Evolutionary conservation across 495 filamentous ascomycete genomes (phyloP), one percentile per base, ranked within the genome.

Genomic region (Podospora pseudoanserina): DNA sequence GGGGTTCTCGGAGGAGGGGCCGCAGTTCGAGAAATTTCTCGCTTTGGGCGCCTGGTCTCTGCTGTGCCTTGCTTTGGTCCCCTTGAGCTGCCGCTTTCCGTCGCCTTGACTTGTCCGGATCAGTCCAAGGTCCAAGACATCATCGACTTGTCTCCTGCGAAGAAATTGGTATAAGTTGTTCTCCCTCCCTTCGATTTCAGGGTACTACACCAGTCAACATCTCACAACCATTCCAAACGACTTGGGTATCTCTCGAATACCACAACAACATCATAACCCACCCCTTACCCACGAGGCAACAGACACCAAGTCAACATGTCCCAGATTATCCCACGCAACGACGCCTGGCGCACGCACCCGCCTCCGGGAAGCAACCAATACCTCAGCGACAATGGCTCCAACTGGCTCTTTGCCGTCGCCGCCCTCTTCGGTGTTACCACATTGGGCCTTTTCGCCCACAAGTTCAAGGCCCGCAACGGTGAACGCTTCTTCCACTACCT

Each of bases 401-500:
- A 83, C 78, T 84, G 82, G 82, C 67, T 83, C 39, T 84, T 73
- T 71, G 73, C 81, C 23, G 81, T 80, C 15, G 77, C 79, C 16
- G 79, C 82, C 65, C 68, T 85, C 72, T 84, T 80, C 68, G 59
- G 71, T 53, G 49, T 85, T 32, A 75, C 68, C 23, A 32, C 75
- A 73, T 53, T 84, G n/a, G 67, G 53, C 70, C 68, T 80, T 71
- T 78, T 71, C 61, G 77, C 68, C 57, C 73, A 78, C n/a, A 74
- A 76, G 58, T 80, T 78, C 70, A 64, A 73, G 2, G 80, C 83
- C 63, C 74, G 75, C 16, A 66, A 72, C 19, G 81, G 82, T 27
- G 83, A 85, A 74, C 78, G 76, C 69, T 78, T 86, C 73, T 86
- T 85, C 77, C 84, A 86, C 74, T 84, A 85, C 68, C 73, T 85